phyloP scores from a whole-genome alignment of 2,329 filamentous ascomycete species.

The Fusarium sp. region DNA sequence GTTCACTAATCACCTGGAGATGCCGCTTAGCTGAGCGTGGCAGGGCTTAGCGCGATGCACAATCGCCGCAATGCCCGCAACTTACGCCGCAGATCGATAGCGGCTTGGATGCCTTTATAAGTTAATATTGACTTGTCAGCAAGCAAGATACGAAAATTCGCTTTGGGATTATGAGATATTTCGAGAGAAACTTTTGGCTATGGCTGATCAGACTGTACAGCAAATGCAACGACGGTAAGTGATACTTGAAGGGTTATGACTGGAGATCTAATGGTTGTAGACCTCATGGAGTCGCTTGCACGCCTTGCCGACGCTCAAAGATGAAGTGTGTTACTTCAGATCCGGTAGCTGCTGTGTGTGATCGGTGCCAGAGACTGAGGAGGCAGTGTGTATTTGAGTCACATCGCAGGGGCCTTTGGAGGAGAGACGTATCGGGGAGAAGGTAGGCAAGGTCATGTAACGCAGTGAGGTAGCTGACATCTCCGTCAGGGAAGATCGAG shows the following conservation, averaged over 20 bases:
- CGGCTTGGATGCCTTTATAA: not conserved
- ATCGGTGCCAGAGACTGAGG: not conserved
- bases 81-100: not conserved
- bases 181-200: not conserved
- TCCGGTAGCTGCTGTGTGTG: not conserved
- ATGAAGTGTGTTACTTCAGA: slow-evolving; percentile 13
- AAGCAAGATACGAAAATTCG: not conserved
- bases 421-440: not conserved
- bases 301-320: not conserved
- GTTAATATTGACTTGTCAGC: not conserved
- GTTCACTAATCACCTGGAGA: not conserved
- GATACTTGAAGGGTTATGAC: too few species aligned
- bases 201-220: not conserved
- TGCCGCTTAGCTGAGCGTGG: not conserved
- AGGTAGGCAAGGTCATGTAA: not conserved
- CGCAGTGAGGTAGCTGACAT: not conserved
- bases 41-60: not conserved
- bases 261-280: not conserved
- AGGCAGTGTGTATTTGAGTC: not conserved
- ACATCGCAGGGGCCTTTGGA: not conserved
- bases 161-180: not conserved
- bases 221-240: not conserved
- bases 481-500: rapidly evolving
- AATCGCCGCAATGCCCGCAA: not conserved
- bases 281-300: not conserved